Evolutionary conservation across 768 basidiomycete species (phyloP), one percentile per base, ranked within the genome.

Genomic region (Amanita exitialis): DNA sequence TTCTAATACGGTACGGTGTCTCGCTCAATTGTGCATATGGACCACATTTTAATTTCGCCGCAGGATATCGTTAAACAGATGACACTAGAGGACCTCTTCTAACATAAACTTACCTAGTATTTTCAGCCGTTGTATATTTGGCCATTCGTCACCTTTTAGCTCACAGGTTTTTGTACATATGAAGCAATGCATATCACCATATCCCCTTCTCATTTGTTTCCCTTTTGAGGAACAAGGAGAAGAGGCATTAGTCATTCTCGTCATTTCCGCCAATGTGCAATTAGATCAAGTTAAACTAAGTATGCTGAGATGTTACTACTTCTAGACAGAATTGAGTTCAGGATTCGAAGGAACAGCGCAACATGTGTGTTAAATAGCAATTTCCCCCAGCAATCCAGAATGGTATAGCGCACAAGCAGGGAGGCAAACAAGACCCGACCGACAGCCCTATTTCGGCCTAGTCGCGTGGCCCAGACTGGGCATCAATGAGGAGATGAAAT

Each of bases 1-100:
- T 23, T 90, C 93, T 25, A 95, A 92, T 66, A 98, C 96, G 59
- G 91, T 92, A 56, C 55, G 85, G n/a, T 32, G n/a, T 47, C 21
- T 12, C 34, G 12, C 45, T 64, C 32, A 48, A 16, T 10, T 51
- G 35, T 41, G 57, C 54, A 9, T 34, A 30, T 44, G 43, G 36
- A 16, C 35, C 18, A 15, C 1, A 32, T 21, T 27, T 38, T 53
- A 18, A 45, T 32, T 6, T 21, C 28, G 38, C 35, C 44, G 30
- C 58, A 93, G 90, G 95, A 98, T 64, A 97, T 98, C 61, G 92
- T 96, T 59, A 97, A 97, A 70, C 93, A 95, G 76, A 95, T 97
- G 93, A 95, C 93, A 23, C 75, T 95, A 52, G 92, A 95, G 69
- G 91, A 95, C 62, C 70, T 93, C 56, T 96, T 94, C 72, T 94